Evolutionary conservation across 2,329 filamentous ascomycete species (phyloP), one percentile per base, ranked within the genome.

Genomic region (Aspergillus fructus): DNA sequence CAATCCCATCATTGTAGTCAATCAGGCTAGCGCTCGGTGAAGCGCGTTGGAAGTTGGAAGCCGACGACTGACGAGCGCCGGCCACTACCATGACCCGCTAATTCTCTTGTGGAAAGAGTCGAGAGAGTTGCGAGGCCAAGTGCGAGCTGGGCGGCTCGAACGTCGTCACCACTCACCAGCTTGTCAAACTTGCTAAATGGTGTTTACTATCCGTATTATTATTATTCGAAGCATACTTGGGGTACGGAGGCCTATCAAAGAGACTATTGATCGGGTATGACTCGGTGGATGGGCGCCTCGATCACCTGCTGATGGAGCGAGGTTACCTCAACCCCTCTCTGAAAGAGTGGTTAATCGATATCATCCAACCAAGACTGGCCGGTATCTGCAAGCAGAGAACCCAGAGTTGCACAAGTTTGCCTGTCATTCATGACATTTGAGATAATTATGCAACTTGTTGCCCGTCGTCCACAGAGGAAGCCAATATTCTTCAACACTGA

Each of bases 61-160:
- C 21, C 23, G 42, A 52, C 49, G 53, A 33, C 21, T 45, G 42
- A 52, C 49, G 53, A 55, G 47, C 54, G 50, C 41, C 23, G 61
- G 17, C 9, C 15, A 62, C 60, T 56, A 63, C 59, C 54, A 61
- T 59, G 56, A 59, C 61, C 34, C 52, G 45, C 62, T 63, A 62
- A 34, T 42, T 53, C 39, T 45, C 11, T 50, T 60, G 19, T 15
- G 56, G 52, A 46, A 59, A 34, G 47, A 43, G 49, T 37, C 34
- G 21, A n/a, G 13, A 17, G 9, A 43, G 49, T 37, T 41, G 27
- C 9, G 13, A 17, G 9, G 27, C 27, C 27, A 48, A 21, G 45
- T 34, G 23, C 13, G 11, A 13, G 43, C 12, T 37, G 34, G 34
- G 34, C 13, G 13, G 34, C 34, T 37, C 13, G 13, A 37, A 37